Base-by-base conservation (phyloP, 257 asterid genomes). In the Solanum dulcamara region DNA sequence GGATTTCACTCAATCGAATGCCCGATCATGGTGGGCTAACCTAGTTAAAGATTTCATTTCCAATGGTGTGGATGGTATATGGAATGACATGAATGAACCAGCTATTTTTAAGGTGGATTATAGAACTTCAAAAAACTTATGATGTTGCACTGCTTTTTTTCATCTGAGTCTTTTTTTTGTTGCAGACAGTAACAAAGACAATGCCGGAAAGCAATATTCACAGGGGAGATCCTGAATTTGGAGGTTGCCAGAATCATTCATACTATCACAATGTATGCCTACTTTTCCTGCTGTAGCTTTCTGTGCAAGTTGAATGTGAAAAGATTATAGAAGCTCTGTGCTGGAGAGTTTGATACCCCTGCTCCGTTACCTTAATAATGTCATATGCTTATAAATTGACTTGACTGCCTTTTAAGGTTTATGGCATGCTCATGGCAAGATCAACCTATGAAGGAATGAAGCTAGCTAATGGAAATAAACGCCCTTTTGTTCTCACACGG, bases 61-160 rank as follows among this genome's bases (percentile, higher is more conserved):
- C 38, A 93, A 94, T 89, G 99, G 98, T n/a, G 99, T 95, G 83
- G 98, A 95, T 85, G 99, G 98, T 80, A 96, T 96, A 90, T 95
- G 99, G 99, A 96, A 96, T 88, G 99, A 96, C 87, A 96, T 96
- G 99, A 96, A 96, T 64, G 99, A 95, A 85, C 99, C 99, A 18
- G 97, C 98, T 84, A 91, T 96, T 83, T 96, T 96, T 91, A 95
- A 96, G 98, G 99, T 95, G 91, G 90, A 87, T 85, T 85, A 70
- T 66, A 55, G 59, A 84, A 82, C 85, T 80, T 66, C 50, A 57
- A 68, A 44, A 81, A 74, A 22, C 84, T 84, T 87, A 55, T 5
- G 30, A 30, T 11, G 13, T 32, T 46, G 44, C 46, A 1, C 50
- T 32, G 38, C 24, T 66, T 86, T 85, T 85, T 13, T 35, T 84